phyloP scores from a whole-genome alignment of 768 basidiomycete genomes.

The Pleurotus tuoliensis region DNA sequence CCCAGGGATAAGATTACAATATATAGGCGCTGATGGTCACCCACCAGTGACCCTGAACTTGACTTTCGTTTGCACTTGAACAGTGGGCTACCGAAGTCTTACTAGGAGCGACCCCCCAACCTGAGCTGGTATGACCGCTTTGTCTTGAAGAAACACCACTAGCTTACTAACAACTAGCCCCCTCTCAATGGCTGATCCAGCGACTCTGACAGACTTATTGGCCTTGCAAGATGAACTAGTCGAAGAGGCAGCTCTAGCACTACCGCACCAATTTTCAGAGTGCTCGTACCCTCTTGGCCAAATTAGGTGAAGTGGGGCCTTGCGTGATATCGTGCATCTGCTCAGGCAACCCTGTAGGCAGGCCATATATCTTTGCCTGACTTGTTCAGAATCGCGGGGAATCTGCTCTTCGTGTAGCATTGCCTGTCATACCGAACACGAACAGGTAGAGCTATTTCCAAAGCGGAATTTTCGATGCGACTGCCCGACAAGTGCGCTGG shows the following conservation, averaged over 20 bases:
- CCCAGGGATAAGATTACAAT: no score
- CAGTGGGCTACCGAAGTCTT: no score
- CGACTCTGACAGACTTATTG: slow-evolving; percentile 31
- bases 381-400: slow-evolving; percentile 55
- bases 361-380: slow-evolving; percentile 77
- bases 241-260: slow-evolving; percentile 49
- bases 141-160: neutral
- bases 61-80: no score
- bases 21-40: no score
- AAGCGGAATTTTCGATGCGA: slow-evolving; percentile 83
- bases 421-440: slow-evolving; percentile 83
- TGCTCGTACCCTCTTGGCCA: slow-evolving; percentile 61
- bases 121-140: no score
- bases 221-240: slow-evolving; percentile 46
- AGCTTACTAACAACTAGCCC: neutral
- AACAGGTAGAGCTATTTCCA: slow-evolving; percentile 84
- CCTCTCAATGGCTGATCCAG: neutral
- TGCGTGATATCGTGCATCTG: slow-evolving; percentile 3
- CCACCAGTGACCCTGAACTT: no score
- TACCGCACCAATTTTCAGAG: slow-evolving; percentile 62
- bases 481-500: slow-evolving; percentile 66
- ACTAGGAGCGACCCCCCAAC: no score
- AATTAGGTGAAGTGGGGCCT: slow-evolving; percentile 34
- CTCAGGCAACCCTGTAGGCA: slow-evolving; percentile 40
- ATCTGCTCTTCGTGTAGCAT: slow-evolving; percentile 73